phyloP scores from a whole-genome alignment of 2,329 filamentous ascomycete species.

The Thelonectria rubi region DNA sequence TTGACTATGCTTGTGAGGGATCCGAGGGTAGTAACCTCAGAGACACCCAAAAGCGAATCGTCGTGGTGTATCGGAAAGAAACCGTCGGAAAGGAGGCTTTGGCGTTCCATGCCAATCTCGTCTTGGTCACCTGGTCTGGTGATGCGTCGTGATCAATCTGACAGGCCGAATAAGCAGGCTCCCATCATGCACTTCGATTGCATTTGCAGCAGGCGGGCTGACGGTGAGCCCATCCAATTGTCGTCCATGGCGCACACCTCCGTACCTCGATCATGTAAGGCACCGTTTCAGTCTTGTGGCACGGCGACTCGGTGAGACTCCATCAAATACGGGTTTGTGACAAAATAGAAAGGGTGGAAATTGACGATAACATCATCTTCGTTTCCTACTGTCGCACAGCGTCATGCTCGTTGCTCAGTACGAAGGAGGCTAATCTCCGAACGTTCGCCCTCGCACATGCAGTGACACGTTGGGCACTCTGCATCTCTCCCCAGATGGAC shows the following conservation, averaged over 20 bases:
- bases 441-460: constrained; percentile 1
- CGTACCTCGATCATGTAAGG: constrained; percentile 32
- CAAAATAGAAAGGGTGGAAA: background rate
- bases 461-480: constrained; percentile 7
- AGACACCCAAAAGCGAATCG: background rate
- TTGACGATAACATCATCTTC: constrained; percentile 1
- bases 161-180: constrained; percentile 19
- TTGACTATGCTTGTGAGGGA: too few species aligned
- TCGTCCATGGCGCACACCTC: constrained; percentile 9
- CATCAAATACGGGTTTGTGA: constrained; percentile 5
- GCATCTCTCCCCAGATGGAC: constrained; percentile 4
- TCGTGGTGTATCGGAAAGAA: background rate
- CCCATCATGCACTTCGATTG: constrained; percentile 8
- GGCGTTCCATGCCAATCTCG: constrained; percentile 23
- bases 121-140: constrained; percentile 18
- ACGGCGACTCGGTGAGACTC: constrained; percentile 6
- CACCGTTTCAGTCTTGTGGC: constrained; percentile 27
- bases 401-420: background rate
- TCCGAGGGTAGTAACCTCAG: too few species aligned
- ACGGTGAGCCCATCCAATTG: background rate
- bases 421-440: constrained; percentile 3
- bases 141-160: constrained; percentile 18
- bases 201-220: too few species aligned
- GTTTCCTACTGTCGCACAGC: background rate
- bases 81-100: background rate